Evolutionary conservation across 176 grass and related monocot species (phyloP).

Genomic region (Calamus simplicifolius): DNA sequence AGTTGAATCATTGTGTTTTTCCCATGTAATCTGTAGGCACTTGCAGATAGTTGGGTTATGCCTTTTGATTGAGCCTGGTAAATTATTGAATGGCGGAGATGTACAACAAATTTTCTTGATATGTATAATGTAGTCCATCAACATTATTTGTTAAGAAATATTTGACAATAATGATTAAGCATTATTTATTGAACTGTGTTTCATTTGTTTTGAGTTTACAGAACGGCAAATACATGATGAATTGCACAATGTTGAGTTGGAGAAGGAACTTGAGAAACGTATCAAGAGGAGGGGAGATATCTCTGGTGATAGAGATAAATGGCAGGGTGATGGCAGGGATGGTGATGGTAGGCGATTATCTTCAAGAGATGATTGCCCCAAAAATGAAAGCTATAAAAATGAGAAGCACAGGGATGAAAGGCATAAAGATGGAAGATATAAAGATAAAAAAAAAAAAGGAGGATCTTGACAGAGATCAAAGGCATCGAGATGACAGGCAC

Average conservation of each 20-base stretch:
- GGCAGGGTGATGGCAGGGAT: constrained; percentile 8
- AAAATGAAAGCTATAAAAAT: constrained; percentile 17
- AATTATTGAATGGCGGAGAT: no score
- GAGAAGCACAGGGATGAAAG: constrained; percentile 23
- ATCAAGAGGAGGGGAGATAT: constrained; percentile 8
- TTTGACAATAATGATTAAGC: no score
- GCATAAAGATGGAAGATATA: constrained; percentile 15
- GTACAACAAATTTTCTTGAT: no score
- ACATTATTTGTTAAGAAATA: no score
- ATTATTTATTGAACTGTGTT: no score
- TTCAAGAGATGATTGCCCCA: constrained; percentile 6
- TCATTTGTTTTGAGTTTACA: constrained; percentile 9
- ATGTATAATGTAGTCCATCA: no score
- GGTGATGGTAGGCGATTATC: constrained; percentile 13
- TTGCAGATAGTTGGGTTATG: no score
- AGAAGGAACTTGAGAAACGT: constrained; percentile 20
- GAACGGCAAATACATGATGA: constrained; percentile 17
- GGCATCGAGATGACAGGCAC: constrained; percentile 22
- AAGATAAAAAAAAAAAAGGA: constrained; percentile 16
- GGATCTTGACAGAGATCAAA: constrained; percentile 26
- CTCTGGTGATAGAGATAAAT: constrained; percentile 30
- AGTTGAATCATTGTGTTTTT: no score
- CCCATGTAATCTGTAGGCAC: no score
- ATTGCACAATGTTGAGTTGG: constrained; percentile 17
- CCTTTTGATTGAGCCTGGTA: no score